Percentiles rank a stretch among this genome's conserved stretches.
Evolutionary conservation across 2,329 filamentous ascomycete genomes (phyloP).

Genomic region (Nemania abortiva): DNA sequence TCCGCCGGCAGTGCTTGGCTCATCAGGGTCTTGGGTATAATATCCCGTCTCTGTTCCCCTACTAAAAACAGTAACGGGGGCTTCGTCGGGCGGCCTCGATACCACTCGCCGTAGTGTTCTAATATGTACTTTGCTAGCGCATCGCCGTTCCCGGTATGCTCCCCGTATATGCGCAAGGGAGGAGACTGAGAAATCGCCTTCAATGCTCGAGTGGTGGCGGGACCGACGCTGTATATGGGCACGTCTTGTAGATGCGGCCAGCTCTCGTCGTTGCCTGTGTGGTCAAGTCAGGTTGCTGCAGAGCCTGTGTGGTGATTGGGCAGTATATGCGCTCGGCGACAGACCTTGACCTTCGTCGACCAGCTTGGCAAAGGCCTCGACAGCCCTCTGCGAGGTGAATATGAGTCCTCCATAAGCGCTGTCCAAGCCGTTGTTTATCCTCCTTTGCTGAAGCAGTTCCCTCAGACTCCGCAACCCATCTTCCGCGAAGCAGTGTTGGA

Average conservation of each 20-base stretch:
- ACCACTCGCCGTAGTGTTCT: slow-evolving; percentile 75
- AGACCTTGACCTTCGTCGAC: slow-evolving; percentile 65
- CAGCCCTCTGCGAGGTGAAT: slow-evolving; percentile 86
- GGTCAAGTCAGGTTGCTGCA: slow-evolving; percentile 44
- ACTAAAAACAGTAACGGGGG: slow-evolving; percentile 86
- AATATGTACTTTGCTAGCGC: slow-evolving; percentile 83
- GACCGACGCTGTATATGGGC: slow-evolving; percentile 81
- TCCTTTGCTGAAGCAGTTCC: slow-evolving; percentile 59
- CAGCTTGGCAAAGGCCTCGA: slow-evolving; percentile 78
- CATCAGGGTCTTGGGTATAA: slow-evolving; percentile 86
- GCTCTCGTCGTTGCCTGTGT: slow-evolving; percentile 40
- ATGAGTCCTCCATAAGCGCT: slow-evolving; percentile 78
- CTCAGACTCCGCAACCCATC: slow-evolving; percentile 67
- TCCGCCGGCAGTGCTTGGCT: slow-evolving; percentile 61
- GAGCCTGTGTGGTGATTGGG: slow-evolving; percentile 26
- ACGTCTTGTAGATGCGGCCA: slow-evolving; percentile 70
- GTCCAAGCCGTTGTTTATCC: slow-evolving; percentile 56
- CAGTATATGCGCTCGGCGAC: slow-evolving; percentile 22
- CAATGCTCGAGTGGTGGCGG: slow-evolving; percentile 82
- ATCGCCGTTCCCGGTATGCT: slow-evolving; percentile 87
- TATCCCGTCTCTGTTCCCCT: slow-evolving; percentile 88
- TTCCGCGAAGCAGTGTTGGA: slow-evolving; percentile 76
- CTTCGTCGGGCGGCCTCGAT: slow-evolving; percentile 58
- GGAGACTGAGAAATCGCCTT: slow-evolving; percentile 64
- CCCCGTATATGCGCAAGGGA: slow-evolving; percentile 75